Conservation (phyloP, 2,329 filamentous ascomycete genomes). For the Ophiocordyceps camponoti-floridani region DNA sequence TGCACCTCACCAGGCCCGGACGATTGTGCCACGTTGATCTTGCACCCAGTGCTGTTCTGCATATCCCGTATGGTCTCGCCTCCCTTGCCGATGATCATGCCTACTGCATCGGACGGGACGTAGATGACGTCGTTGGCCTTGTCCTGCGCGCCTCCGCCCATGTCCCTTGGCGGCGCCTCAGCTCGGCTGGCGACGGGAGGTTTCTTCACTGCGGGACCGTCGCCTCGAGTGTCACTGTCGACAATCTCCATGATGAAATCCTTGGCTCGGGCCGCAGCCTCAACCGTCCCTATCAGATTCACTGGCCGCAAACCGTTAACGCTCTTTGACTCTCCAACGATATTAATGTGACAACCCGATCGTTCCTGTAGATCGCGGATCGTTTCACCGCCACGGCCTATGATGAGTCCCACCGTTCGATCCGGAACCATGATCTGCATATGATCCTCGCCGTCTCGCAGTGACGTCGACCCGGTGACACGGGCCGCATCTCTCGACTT, state of each 20-base stretch:
- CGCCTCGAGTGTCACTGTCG: slow-evolving; percentile 64
- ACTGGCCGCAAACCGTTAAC: slow-evolving; percentile 79
- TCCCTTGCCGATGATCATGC: slow-evolving; percentile 92
- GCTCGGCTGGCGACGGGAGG: slow-evolving; percentile 12
- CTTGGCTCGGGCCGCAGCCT: slow-evolving; percentile 61
- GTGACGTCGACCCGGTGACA: slow-evolving; percentile 24
- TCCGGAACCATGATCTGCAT: slow-evolving; percentile 92
- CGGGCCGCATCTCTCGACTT: slow-evolving; percentile 20
- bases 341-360: slow-evolving; percentile 90
- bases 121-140: slow-evolving; percentile 71
- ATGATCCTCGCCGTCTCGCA: slow-evolving; percentile 67
- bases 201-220: slow-evolving; percentile 16
- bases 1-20: slow-evolving; percentile 61
- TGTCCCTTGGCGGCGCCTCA: slow-evolving; percentile 14
- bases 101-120: slow-evolving; percentile 79
- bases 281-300: slow-evolving; percentile 67
- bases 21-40: slow-evolving; percentile 82
- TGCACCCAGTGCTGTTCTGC: slow-evolving; percentile 74
- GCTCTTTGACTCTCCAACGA: slow-evolving; percentile 83
- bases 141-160: slow-evolving; percentile 24
- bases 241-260: slow-evolving; percentile 87
- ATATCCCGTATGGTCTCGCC: slow-evolving; percentile 91
- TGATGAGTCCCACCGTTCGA: slow-evolving; percentile 80
- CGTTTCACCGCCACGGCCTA: slow-evolving; percentile 83
- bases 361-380: slow-evolving; percentile 84